phyloP scores from a whole-genome alignment of 345 rosid genomes.

The Durio zibethinus region DNA sequence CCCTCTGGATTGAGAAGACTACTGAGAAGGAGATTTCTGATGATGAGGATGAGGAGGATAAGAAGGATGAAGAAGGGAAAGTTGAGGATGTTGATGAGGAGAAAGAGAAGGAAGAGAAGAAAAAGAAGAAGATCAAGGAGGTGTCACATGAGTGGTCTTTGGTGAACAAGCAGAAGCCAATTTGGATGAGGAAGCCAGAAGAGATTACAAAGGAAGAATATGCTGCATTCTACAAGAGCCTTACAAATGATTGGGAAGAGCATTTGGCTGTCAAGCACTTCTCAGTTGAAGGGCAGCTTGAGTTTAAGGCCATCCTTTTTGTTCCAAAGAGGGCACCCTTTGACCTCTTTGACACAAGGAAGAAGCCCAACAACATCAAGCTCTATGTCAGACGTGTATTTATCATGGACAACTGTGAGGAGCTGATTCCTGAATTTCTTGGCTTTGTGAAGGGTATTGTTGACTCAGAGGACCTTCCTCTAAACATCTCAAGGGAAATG shows the following conservation, averaged over 20 bases:
- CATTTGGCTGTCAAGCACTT: conserved; percentile 86
- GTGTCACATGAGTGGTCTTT: conserved; percentile 83
- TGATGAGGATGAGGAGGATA: conserved; percentile 86
- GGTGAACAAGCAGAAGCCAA: conserved; percentile 91
- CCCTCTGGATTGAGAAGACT: conserved; percentile 86
- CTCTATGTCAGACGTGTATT: conserved; percentile 89
- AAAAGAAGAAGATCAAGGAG: conserved; percentile 90
- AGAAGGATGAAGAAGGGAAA: conserved; percentile 77
- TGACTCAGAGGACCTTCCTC: conserved; percentile 88
- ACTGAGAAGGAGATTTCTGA: conserved; percentile 84
- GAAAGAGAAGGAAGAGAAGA: conserved; percentile 67
- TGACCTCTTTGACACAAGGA: conserved; percentile 84
- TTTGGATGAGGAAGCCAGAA: conserved; percentile 97
- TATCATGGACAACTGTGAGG: conserved; percentile 96
- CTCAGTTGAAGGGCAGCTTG: conserved; percentile 93
- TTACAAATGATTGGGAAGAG: conserved; percentile 94
- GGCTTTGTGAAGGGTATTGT: conserved; percentile 88
- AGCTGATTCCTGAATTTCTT: conserved; percentile 78
- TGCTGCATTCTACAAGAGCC: conserved; percentile 89
- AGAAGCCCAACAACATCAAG: conserved; percentile 93
- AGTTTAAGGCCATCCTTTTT: conserved; percentile 85
- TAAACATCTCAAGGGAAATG: conserved; percentile 81
- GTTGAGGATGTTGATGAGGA: conserved; percentile 85
- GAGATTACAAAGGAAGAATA: conserved; percentile 88
- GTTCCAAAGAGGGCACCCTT: conserved; percentile 93